phyloP scores from a whole-genome alignment of 2,329 filamentous ascomycete genomes.

The Capronia epimyces region DNA sequence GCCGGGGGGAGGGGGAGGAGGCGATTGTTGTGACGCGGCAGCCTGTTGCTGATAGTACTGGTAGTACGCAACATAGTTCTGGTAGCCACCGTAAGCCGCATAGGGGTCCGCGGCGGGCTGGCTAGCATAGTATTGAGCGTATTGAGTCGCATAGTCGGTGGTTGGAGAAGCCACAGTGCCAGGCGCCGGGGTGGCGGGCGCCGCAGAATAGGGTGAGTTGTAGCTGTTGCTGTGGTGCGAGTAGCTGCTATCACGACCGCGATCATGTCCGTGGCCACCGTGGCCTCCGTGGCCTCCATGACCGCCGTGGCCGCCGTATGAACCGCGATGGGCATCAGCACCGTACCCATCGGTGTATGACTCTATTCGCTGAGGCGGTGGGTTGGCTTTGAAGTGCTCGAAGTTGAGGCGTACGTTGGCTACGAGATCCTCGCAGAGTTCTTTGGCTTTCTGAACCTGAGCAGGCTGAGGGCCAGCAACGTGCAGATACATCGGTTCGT shows the following conservation, averaged over 20 bases:
- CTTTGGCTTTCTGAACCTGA: slow-evolving; percentile 81
- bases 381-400: slow-evolving; percentile 78
- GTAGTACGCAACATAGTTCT: slow-evolving; percentile 58
- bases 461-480: slow-evolving; percentile 87
- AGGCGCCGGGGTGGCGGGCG: slow-evolving; percentile 31
- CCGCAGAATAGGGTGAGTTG: slow-evolving; percentile 25
- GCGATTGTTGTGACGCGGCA: slow-evolving; percentile 41
- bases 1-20: slow-evolving; percentile 47
- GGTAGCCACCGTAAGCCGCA: slow-evolving; percentile 83
- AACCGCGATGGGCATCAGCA: slow-evolving; percentile 40
- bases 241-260: slow-evolving; percentile 42
- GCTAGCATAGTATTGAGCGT: slow-evolving; percentile 67
- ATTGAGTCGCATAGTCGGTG: slow-evolving; percentile 67
- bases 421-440: slow-evolving; percentile 82
- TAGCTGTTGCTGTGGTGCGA: slow-evolving; percentile 39
- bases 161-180: slow-evolving; percentile 39
- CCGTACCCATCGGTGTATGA: slow-evolving; percentile 47
- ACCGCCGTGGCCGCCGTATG: slow-evolving; percentile 49
- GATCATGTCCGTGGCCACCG: slow-evolving; percentile 47
- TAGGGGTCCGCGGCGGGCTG: slow-evolving; percentile 54
- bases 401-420: slow-evolving; percentile 84
- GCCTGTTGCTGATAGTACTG: slow-evolving; percentile 68
- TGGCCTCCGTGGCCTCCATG: slow-evolving; percentile 38
- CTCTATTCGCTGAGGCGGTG: slow-evolving; percentile 56
- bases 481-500: slow-evolving; percentile 94